Evolutionary conservation across 139 green algal genomes (phyloP), one percentile per base, ranked within the genome.

Genomic region (Spirogloea muscicola): DNA sequence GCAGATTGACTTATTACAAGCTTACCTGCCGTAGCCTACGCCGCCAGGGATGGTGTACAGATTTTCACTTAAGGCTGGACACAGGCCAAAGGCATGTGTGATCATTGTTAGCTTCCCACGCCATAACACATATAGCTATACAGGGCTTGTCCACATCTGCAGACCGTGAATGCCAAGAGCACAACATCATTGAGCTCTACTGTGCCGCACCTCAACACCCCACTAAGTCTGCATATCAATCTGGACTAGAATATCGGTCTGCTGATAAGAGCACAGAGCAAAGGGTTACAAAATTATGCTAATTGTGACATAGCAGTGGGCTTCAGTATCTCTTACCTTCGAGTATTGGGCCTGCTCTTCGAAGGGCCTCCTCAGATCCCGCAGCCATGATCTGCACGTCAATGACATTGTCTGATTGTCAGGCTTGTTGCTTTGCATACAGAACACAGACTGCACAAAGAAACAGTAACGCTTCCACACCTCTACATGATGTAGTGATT

Each of bases 11-110:
- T n/a, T n/a, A n/a, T n/a, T n/a, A n/a, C n/a, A n/a, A n/a, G 42
- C 3, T 34, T 76, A 76, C 70, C 62, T 77, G 41, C 70, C 70
- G 16, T 63, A 27, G 3, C 70, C 70, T 16, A 68, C 70, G 66
- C 70, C 70, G 34, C 70, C 70, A 5, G 70, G 42, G n/a, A 79
- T 77, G 70, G 79, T 13, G 29, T 79, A 77, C 61, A 79, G 64
- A 3, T 81, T 79, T 10, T 77, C 70, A 18, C 38, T 72, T 64
- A 79, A 79, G n/a, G 4, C 70, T 76, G 68, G 3, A 34, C 58
- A 67, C 18, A 66, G n/a, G n/a, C 18, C 18, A 39, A 21, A 21
- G 21, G 21, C 21, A 55, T 21, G 21, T 21, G 21, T 21, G 21
- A 55, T 31, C 46, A 55, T 55, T 21, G 21, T 21, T 55, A 31